phyloP scores from a whole-genome alignment of 257 asterid genomes.

The Petunia secreta region DNA sequence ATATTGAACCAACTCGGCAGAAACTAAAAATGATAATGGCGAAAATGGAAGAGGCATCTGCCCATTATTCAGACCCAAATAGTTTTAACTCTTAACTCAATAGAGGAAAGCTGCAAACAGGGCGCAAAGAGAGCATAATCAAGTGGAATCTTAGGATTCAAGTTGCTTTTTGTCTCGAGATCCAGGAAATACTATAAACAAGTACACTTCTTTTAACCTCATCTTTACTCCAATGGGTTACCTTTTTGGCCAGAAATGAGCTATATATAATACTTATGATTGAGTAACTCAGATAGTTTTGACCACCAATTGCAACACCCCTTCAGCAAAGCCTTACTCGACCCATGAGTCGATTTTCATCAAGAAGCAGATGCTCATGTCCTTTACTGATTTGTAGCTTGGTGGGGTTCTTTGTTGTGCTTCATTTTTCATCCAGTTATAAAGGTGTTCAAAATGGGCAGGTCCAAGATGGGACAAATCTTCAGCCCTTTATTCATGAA shows the following conservation, averaged over 20 bases:
- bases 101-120: neutral
- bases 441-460: neutral
- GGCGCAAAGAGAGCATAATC: neutral
- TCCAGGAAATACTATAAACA: slow-evolving; percentile 15
- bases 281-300: slow-evolving; percentile 8
- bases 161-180: slow-evolving; percentile 18
- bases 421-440: slow-evolving; percentile 31
- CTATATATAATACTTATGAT: neutral
- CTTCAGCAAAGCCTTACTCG: neutral
- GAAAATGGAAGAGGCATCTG: neutral
- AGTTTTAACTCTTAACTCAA: neutral
- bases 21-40: neutral
- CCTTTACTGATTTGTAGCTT: slow-evolving; percentile 32
- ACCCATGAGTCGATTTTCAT: slow-evolving; percentile 29
- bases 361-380: slow-evolving; percentile 31
- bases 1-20: neutral
- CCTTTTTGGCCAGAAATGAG: neutral
- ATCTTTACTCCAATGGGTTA: neutral
- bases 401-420: slow-evolving; percentile 29
- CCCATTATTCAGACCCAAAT: too few relatives aligned
- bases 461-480: slow-evolving; percentile 20
- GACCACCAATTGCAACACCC: neutral
- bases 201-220: slow-evolving; percentile 6
- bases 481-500: neutral
- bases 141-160: neutral